These are phyloP conservation scores for Paecilomyces formosus DNA, from an alignment of 2,329 filamentous ascomycete genomes.

Conservation along the genomic window DNA sequence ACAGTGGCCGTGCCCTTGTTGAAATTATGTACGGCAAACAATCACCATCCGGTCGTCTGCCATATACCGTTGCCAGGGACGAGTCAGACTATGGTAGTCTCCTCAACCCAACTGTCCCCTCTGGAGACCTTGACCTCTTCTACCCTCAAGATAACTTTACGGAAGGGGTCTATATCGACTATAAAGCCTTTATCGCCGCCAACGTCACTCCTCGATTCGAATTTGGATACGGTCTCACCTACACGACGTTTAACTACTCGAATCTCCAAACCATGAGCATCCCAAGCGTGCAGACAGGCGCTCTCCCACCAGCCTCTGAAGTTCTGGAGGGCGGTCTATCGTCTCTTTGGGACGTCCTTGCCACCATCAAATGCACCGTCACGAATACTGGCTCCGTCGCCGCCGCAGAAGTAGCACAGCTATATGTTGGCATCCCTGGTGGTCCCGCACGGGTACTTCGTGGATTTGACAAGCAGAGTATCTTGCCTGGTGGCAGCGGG, in stretches of 20 bases:
- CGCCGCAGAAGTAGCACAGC: slow-evolving; percentile 41
- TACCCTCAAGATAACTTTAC: slow-evolving; percentile 33
- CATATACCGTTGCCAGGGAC: slow-evolving; percentile 54
- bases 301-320: slow-evolving; percentile 42
- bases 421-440: slow-evolving; percentile 62
- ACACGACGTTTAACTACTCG: slow-evolving; percentile 28
- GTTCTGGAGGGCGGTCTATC: slow-evolving; percentile 43
- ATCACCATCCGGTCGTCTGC: slow-evolving; percentile 52
- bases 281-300: slow-evolving; percentile 3
- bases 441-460: slow-evolving; percentile 63
- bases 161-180: slow-evolving; percentile 48
- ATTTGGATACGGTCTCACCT: slow-evolving; percentile 30
- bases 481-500: slow-evolving; percentile 56
- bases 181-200: slow-evolving; percentile 43
- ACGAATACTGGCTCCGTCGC: slow-evolving; percentile 35
- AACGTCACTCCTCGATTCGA: slow-evolving; percentile 29
- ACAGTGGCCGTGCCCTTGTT: slow-evolving; percentile 50
- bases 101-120: slow-evolving; percentile 27
- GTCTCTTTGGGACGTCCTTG: slow-evolving; percentile 40
- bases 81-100: slow-evolving; percentile 49
- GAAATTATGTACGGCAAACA: slow-evolving; percentile 52
- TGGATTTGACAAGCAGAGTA: slow-evolving; percentile 66
- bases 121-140: background rate
- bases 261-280: slow-evolving; percentile 39
- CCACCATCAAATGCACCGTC: slow-evolving; percentile 34